Base-by-base conservation (phyloP, 306 rosid species). In the Casuarina equisetifolia region DNA sequence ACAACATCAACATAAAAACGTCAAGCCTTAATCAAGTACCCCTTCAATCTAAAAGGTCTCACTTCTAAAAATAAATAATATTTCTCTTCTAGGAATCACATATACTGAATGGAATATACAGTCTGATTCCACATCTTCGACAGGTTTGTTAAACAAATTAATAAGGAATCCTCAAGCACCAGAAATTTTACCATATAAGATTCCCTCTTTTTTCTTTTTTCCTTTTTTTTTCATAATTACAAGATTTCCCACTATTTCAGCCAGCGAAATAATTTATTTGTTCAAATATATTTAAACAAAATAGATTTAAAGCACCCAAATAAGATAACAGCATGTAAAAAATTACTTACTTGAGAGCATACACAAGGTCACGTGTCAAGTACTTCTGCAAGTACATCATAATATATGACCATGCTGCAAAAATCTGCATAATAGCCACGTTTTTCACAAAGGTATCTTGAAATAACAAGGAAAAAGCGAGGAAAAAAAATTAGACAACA, bases 371-470 rank as follows among this genome's bases (percentile, higher is more conserved):
- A 36, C 81, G 83, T 69, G 76, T 74, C 42, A 94, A 88, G 85
- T 94, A 94, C 81, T 88, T 94, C 83, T 92, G 97, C 77, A 94
- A 79, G 78, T 88, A 68, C 97, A 91, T 89, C 98, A 91, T 89
- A 79, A 90, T 81, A 72, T 66, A 82, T 48, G 97, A 92, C 97
- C 97, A 94, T 25, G 98, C 86, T 15, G 74, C 86, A 85, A 94
- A 92, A 49, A 90, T 89, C 98, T 94, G 95, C 90, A 83, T 9
- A 39, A 74, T 68, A 76, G 8, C 80, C 76, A 53, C 13, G 45
- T 52, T 58, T 51, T 54, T 78, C 74, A 53, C 13, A 49, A 51
- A 81, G 36, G 72, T 40, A 73, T 69, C 13, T 55, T 73, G 68
- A 32, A 77, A 74, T 44, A 72, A 61, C 32, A 70, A 67, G 49